phyloP scores from a whole-genome alignment of 2,329 filamentous ascomycete genomes.

The Curvularia eragrostidis region DNA sequence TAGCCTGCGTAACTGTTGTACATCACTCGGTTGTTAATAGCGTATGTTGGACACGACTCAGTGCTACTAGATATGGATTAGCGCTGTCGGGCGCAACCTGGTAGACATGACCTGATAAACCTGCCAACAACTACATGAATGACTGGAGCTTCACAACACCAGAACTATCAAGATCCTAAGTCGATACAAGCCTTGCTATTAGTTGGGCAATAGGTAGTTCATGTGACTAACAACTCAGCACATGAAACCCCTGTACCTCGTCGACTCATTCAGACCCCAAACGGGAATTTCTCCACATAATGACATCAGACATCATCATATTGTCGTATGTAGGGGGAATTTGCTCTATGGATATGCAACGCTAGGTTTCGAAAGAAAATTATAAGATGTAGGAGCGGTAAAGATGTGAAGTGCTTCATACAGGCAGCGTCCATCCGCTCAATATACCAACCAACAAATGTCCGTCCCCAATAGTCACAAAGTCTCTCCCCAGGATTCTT shows the following conservation, averaged over 20 bases:
- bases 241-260: not conserved
- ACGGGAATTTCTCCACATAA: not conserved
- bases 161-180: not conserved
- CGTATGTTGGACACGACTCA: not conserved
- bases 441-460: not conserved
- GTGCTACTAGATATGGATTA: not conserved
- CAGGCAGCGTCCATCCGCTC: not conserved
- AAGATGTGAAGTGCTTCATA: not conserved
- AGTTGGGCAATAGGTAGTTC: not conserved
- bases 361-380: not conserved
- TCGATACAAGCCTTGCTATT: not conserved
- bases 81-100: not conserved
- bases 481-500: not conserved
- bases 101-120: not conserved
- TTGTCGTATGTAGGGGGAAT: not conserved
- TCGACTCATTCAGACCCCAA: not conserved
- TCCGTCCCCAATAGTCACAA: not conserved
- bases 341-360: not conserved
- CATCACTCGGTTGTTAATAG: too few species aligned
- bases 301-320: slow-evolving; percentile 1
- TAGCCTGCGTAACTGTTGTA: too few species aligned
- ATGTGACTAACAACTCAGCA: not conserved
- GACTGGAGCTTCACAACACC: not conserved
- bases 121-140: not conserved
- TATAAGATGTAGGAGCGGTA: not conserved